Conservation (phyloP, 164 flowering plant species). For the Amborella trichopoda region DNA sequence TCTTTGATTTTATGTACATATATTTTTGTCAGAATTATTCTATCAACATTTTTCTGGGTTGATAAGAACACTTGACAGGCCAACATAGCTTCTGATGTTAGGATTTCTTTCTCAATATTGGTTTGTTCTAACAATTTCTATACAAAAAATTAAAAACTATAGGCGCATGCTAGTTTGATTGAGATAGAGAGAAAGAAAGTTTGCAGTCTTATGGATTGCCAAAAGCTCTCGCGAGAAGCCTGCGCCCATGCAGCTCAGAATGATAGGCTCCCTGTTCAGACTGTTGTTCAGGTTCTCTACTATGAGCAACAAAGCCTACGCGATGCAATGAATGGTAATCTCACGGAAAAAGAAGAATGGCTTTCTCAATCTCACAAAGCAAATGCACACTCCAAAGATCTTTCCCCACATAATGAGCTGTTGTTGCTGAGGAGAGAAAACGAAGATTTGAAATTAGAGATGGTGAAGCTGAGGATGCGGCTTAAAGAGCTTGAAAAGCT, state of each 20-base stretch:
- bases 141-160: constrained; percentile 3
- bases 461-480: constrained; percentile 52
- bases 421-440: constrained; percentile 49
- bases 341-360: constrained; percentile 15
- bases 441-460: constrained; percentile 65
- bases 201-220: constrained; percentile 93
- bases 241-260: constrained; percentile 97
- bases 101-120: background rate
- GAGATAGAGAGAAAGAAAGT: constrained; percentile 86
- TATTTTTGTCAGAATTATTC: too few relatives aligned
- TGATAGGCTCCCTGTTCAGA: constrained; percentile 87
- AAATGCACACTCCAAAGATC: constrained; percentile 18
- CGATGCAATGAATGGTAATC: constrained; percentile 36
- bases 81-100: too few relatives aligned
- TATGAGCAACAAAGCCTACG: constrained; percentile 90
- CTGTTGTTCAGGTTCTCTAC: constrained; percentile 92
- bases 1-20: too few relatives aligned
- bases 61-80: too few relatives aligned
- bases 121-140: too few relatives aligned
- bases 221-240: constrained; percentile 82
- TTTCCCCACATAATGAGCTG: constrained; percentile 36
- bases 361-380: constrained; percentile 21
- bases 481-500: constrained; percentile 50
- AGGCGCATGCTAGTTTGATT: constrained; percentile 79
- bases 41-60: too few relatives aligned